phyloP scores from a whole-genome alignment of 2,329 filamentous ascomycete genomes.

The Chaetomiaceae sp. region DNA sequence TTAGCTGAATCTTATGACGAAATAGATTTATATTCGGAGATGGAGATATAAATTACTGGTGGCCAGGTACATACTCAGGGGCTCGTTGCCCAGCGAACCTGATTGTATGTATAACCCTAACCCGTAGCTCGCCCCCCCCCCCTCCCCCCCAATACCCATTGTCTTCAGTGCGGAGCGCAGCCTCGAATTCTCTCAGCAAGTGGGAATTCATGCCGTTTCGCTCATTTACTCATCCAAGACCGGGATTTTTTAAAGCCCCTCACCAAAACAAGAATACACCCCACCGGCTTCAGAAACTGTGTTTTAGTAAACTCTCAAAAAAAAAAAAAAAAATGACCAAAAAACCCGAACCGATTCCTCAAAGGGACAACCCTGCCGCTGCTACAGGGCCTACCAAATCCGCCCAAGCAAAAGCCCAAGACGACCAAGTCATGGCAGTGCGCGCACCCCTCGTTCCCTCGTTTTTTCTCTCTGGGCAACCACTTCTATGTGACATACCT shows the following conservation, averaged over 20 bases:
- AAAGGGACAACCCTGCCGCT: not conserved
- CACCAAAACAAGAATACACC: too few relatives aligned
- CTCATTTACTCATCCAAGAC: too few relatives aligned
- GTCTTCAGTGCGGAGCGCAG: too few relatives aligned
- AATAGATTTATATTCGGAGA: too few relatives aligned
- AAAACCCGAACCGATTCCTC: constrained; percentile 4
- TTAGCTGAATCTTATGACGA: too few relatives aligned
- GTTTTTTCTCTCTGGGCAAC: not conserved
- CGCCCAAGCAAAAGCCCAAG: constrained; percentile 33
- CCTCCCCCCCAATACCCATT: too few relatives aligned
- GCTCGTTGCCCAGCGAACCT: not conserved
- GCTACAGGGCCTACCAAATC: constrained; percentile 8
- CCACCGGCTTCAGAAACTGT: too few relatives aligned
- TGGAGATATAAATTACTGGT: too few relatives aligned
- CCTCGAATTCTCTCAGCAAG: not conserved
- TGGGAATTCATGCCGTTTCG: not conserved
- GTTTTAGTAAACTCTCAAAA: too few relatives aligned
- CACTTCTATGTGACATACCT: not conserved
- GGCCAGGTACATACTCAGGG: too few relatives aligned
- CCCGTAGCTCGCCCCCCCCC: not conserved
- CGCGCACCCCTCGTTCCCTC: constrained; percentile 24
- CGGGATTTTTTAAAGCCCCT: too few relatives aligned
- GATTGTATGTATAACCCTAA: not conserved
- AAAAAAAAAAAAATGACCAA: constrained; percentile 9
- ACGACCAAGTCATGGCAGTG: constrained; percentile 52